phyloP scores from a whole-genome alignment of 2,329 filamentous ascomycete genomes.

The Monilinia laxa region DNA sequence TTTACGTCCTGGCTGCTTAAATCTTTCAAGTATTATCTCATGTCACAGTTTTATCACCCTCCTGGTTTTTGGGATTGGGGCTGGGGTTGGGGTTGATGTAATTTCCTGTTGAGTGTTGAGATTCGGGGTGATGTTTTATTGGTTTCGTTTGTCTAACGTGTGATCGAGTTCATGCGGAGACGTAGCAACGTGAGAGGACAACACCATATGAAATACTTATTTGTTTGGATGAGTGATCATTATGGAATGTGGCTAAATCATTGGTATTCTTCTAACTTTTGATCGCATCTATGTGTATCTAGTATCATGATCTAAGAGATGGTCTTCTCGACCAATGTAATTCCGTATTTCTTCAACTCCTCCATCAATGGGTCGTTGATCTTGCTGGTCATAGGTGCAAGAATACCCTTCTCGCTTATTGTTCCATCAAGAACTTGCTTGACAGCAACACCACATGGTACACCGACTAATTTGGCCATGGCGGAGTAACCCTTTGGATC shows the following conservation, averaged over 20 bases:
- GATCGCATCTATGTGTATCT: constrained; percentile 1
- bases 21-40: too few relatives aligned
- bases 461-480: constrained; percentile 81
- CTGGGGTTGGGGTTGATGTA: too few relatives aligned
- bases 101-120: too few relatives aligned
- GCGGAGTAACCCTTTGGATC: constrained; percentile 73
- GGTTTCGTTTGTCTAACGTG: not conserved
- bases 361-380: constrained; percentile 73
- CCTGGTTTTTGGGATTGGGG: too few relatives aligned
- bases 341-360: constrained; percentile 74
- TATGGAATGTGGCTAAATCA: not conserved
- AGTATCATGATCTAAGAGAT: constrained; percentile 38
- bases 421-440: constrained; percentile 76
- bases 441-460: constrained; percentile 73
- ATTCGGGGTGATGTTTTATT: not conserved
- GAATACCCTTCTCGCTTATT: constrained; percentile 68
- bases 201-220: not conserved
- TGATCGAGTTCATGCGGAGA: not conserved
- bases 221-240: not conserved
- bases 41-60: too few relatives aligned
- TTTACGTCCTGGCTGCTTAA: too few relatives aligned
- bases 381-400: constrained; percentile 73
- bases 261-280: constrained; percentile 10
- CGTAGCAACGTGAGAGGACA: not conserved
- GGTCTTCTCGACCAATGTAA: constrained; percentile 70